These are phyloP conservation scores for Pistacia integerrima DNA, from an alignment of 345 rosid genomes.

Conservation along the genomic window DNA sequence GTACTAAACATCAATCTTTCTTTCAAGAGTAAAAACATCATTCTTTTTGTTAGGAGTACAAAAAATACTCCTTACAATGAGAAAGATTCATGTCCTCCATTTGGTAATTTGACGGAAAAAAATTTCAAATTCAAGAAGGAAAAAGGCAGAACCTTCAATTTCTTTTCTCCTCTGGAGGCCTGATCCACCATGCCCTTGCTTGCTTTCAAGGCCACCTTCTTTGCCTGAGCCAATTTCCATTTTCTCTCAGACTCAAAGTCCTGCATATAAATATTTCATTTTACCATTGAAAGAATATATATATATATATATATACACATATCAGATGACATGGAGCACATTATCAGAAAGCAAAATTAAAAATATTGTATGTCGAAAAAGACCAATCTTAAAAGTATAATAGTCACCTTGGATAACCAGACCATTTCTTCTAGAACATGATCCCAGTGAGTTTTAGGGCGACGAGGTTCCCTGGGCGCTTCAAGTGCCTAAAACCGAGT, in stretches of 20 bases:
- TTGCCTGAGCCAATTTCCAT: conserved; percentile 96
- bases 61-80: not conserved
- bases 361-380: not conserved
- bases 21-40: no score
- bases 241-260: conserved; percentile 99
- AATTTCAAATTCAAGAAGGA: not conserved
- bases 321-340: not conserved
- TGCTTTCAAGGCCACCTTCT: conserved; percentile 92
- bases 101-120: not conserved
- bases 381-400: conserved; percentile 2
- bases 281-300: conserved; percentile 28
- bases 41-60: no score
- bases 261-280: conserved; percentile 46
- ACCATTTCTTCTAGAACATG: conserved; percentile 98
- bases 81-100: conserved; percentile 3
- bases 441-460: conserved; percentile 98
- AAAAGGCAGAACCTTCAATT: conserved; percentile 72
- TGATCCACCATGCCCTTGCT: conserved; percentile 98
- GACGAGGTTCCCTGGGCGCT: conserved; percentile 91
- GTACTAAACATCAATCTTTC: not conserved
- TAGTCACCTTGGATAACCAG: conserved; percentile 93
- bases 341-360: not conserved
- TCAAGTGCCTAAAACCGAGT: conserved; percentile 68
- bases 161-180: conserved; percentile 90
- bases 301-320: no score